Base-by-base conservation (phyloP, 768 basidiomycete species). In the Naganishia friedmannii region DNA sequence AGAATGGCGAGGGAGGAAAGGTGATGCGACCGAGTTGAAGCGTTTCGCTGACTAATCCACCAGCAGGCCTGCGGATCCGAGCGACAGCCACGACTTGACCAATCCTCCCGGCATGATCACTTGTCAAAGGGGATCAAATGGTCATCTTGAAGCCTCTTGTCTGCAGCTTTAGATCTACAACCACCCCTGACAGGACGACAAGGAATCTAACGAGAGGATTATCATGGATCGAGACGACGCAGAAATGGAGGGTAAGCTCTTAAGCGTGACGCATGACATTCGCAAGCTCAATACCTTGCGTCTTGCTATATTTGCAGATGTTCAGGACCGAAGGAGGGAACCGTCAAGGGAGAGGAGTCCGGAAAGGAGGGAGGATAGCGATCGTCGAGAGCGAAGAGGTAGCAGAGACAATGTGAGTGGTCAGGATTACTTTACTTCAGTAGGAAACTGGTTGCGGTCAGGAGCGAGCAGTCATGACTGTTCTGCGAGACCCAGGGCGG, bases 161-260 rank as follows among this genome's bases (percentile, higher is more conserved):
- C 15, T 42, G 42, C 15, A 10, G 42, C 42, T 42, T 42, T 17
- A 42, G 9, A 42, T 10, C 15, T 42, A 13, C 42, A 42, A 10
- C 7, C 42, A 42, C 42, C 9, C n/a, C 7, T 42, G 23, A 23
- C 48, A 51, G n/a, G n/a, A 51, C 15, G 37, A 28, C 13, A 26
- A n/a, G 39, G n/a, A 63, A 3, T 15, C 46, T n/a, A 37, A 28
- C 68, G 21, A 63, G 15, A 37, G 42, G 42, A 42, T 42, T 2
- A 42, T 42, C 42, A 60, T 69, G 68, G 68, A 69, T 21, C 9
- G 53, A 39, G 65, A 66, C n/a, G 70, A 70, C 70, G 58, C 65
- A 26, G 65, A 66, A 15, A 70, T 70, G 70, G 57, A 70, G 66
- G 70, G 70, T 67, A 53, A 51, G 53, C 17, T 23, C 10, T 3